phyloP scores from a whole-genome alignment of 2,329 filamentous ascomycete species.

The Zarea fungicola region DNA sequence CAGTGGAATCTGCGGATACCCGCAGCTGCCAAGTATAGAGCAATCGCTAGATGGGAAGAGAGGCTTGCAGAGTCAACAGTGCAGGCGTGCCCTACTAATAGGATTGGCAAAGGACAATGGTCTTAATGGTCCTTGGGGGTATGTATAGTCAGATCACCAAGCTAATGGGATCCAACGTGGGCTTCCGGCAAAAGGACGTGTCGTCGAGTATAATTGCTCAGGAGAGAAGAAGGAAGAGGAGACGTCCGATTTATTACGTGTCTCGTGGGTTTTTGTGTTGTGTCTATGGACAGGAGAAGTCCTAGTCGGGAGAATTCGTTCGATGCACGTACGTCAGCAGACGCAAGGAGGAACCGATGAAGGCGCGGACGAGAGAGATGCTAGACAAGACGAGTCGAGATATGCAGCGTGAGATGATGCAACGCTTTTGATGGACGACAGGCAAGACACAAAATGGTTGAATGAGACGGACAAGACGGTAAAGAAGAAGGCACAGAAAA shows the following conservation, averaged over 20 bases:
- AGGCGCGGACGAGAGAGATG: slow-evolving; percentile 1
- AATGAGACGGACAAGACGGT: slow-evolving; percentile 1
- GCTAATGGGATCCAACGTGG: slow-evolving; percentile 11
- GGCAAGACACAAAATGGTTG: neutral
- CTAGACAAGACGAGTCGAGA: neutral
- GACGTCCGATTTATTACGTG: slow-evolving; percentile 11
- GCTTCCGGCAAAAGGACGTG: neutral
- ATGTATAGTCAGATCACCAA: slow-evolving; percentile 8
- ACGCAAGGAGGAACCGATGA: no score
- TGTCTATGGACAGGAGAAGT: slow-evolving; percentile 10
- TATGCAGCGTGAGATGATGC: slow-evolving; percentile 2
- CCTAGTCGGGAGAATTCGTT: slow-evolving; percentile 2
- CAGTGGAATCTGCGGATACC: neutral
- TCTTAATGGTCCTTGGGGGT: slow-evolving; percentile 1
- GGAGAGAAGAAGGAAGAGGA: neutral
- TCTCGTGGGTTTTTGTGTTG: slow-evolving; percentile 5
- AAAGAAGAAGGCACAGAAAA: neutral
- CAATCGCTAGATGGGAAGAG: slow-evolving; percentile 1
- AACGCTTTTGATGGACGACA: slow-evolving; percentile 5
- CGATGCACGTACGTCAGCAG: slow-evolving; percentile 7
- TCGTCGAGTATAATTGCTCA: neutral
- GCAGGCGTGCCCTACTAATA: slow-evolving; percentile 9
- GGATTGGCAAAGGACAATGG: slow-evolving; percentile 1
- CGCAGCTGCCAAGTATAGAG: slow-evolving; percentile 2
- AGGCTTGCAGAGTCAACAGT: neutral